Base-by-base conservation (phyloP, 768 basidiomycete species). In the Lactarius hatsudake region DNA sequence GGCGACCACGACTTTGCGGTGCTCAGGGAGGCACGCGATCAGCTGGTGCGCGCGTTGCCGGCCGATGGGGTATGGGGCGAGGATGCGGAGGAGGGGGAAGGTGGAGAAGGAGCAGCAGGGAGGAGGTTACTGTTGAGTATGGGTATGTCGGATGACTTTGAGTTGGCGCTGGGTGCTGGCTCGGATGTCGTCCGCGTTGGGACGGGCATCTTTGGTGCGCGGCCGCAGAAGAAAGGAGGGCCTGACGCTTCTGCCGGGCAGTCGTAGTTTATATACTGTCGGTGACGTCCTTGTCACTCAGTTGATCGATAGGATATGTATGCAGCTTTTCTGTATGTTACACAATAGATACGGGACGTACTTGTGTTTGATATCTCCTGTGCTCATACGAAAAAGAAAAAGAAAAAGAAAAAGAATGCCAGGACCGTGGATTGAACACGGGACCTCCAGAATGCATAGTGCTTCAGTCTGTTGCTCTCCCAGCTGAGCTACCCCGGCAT, bases 131-230 rank as follows among this genome's bases (percentile, higher is more conserved):
- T 88, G 72, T 73, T 94, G 75, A 94, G 92, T 65, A 98, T 97
- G 95, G 96, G 96, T 8, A 98, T 98, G 96, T 96, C 94, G 60
- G 89, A 88, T 69, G 96, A 98, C 73, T 98, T 94, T 73, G 92
- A 90, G 75, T 85, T 87, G 34, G 97, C 96, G 5, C 77, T 98
- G 59, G 83, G 81, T 75, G 86, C 87, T 15, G 96, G 95, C 1
- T 91, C 93, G 72, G 88, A 93, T 73, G 86, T 94, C 56, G 95
- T 98, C 0, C 78, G 97, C 57, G 94, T 98, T 6, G 96, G 96
- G 2, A 94, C 93, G 3, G 87, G 88, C 20, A 94, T 71, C 53
- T 71, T 71, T 59, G 71, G 71, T 32, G 34, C 40, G 40, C 54
- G 71, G 40, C 65, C 57, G 26, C 54, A 28, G 57, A 71, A 67